A percentile compares a stretch with the other conserved stretches of the same genome.
Conservation (phyloP, 140 eudicot species). For the Flaveria floridana region DNA sequence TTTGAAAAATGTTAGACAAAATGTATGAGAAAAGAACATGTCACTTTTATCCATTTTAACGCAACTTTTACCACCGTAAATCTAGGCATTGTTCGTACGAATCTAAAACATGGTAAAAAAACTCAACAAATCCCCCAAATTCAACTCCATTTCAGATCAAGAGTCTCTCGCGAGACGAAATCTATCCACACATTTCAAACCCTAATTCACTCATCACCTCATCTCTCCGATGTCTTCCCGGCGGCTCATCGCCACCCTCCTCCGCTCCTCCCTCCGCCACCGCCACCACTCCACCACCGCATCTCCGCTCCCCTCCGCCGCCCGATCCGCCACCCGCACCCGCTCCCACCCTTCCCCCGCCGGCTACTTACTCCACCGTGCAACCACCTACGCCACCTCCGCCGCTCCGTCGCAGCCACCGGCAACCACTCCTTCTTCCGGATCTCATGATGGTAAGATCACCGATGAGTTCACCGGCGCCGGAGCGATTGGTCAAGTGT, state of each 20-base stretch:
- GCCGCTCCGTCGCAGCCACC: constrained; percentile 31
- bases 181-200: constrained; percentile 37
- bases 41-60: too few species aligned
- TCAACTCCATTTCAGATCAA: constrained; percentile 18
- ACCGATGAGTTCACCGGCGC: constrained; percentile 65
- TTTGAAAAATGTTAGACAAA: too few species aligned
- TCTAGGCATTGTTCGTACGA: constrained; percentile 3
- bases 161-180: constrained; percentile 23
- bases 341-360: constrained; percentile 34
- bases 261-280: constrained; percentile 37
- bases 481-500: constrained; percentile 60
- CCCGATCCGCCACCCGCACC: constrained; percentile 21
- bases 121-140: constrained; percentile 4
- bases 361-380: constrained; percentile 42
- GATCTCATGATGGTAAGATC: constrained; percentile 45
- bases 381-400: constrained; percentile 38
- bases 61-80: neutral
- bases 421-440: constrained; percentile 12
- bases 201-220: constrained; percentile 17
- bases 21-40: too few species aligned
- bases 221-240: constrained; percentile 36
- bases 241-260: constrained; percentile 32
- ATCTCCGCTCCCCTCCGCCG: constrained; percentile 30
- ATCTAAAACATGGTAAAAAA: neutral
- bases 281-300: constrained; percentile 34